Percentiles rank a stretch among this genome's conserved stretches.
These are phyloP conservation scores for Silene coronaria DNA, from an alignment of 179 eudicot species.

Conservation along the genomic window DNA sequence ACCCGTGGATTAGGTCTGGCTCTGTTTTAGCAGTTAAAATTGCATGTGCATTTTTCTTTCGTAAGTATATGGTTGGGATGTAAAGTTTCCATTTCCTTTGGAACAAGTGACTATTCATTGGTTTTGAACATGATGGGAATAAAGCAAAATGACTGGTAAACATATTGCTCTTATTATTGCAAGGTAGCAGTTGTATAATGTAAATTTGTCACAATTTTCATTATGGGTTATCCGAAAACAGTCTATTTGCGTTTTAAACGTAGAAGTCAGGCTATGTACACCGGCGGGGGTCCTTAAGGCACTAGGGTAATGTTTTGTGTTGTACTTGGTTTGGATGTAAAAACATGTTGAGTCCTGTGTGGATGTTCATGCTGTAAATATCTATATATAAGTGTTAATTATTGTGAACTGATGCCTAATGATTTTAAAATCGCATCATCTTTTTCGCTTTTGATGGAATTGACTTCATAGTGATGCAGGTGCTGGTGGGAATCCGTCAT, in stretches of 20 bases:
- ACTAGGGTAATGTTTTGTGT: not conserved
- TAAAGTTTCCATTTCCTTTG: not conserved
- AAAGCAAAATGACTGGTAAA: not conserved
- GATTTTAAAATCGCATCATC: not conserved
- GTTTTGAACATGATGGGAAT: not conserved
- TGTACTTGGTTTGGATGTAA: not conserved
- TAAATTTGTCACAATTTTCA: not conserved
- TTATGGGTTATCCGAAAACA: not conserved
- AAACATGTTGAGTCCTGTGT: not conserved
- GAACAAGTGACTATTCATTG: not conserved
- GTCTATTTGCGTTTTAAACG: not conserved
- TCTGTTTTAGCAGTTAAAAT: constrained; percentile 12
- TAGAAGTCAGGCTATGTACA: not conserved
- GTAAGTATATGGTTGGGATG: not conserved
- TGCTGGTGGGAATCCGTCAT: constrained; percentile 87
- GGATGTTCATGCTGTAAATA: not conserved
- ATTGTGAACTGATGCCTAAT: too few species aligned
- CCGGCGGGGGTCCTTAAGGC: not conserved
- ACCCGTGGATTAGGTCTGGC: constrained; percentile 92
- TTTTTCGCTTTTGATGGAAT: constrained; percentile 10
- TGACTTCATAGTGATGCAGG: constrained; percentile 47
- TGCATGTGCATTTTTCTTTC: not conserved
- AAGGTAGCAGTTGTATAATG: not conserved
- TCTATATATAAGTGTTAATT: not conserved
- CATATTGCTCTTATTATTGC: too few species aligned